Evolutionary conservation across 441 rosid genomes (phyloP).

Genomic region (Corymbia citriodora): DNA sequence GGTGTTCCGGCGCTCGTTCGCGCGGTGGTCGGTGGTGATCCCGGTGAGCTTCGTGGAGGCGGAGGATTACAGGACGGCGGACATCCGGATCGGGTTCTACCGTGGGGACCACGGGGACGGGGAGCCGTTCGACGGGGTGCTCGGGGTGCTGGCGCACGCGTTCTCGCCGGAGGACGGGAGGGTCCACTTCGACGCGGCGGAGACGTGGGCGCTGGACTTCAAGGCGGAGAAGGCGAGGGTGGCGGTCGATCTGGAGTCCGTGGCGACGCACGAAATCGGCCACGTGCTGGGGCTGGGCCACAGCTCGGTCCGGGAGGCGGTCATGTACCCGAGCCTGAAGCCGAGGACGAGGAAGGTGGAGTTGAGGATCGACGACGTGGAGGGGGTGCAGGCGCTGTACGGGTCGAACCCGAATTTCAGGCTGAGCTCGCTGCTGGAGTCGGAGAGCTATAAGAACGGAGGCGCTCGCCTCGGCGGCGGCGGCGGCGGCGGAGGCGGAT

Average conservation of each 20-base stretch:
- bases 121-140: conserved; percentile 14
- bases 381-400: conserved; percentile 13
- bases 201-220: conserved; percentile 15
- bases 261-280: conserved; percentile 18
- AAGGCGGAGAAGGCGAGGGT: background rate
- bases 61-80: background rate
- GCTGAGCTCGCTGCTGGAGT: conserved; percentile 14
- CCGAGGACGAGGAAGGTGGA: conserved; percentile 14
- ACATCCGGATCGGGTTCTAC: conserved; percentile 12
- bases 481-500: background rate
- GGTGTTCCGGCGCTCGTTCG: conserved; percentile 9
- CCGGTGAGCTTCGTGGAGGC: conserved; percentile 13
- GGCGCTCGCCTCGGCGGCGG: background rate
- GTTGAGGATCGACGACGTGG: conserved; percentile 14
- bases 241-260: conserved; percentile 16
- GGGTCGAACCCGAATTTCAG: conserved; percentile 16
- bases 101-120: conserved; percentile 14
- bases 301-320: conserved; percentile 12
- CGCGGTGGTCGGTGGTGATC: conserved; percentile 14
- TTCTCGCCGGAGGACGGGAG: conserved; percentile 16
- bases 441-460: background rate
- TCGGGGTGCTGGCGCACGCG: conserved; percentile 18
- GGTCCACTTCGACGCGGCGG: conserved; percentile 18
- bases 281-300: conserved; percentile 11
- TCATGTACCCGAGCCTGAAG: conserved; percentile 17